These are phyloP conservation scores for Phaffia rhodozyma DNA, from an alignment of 1,284 basidiomycete species.

Conservation along the genomic window DNA sequence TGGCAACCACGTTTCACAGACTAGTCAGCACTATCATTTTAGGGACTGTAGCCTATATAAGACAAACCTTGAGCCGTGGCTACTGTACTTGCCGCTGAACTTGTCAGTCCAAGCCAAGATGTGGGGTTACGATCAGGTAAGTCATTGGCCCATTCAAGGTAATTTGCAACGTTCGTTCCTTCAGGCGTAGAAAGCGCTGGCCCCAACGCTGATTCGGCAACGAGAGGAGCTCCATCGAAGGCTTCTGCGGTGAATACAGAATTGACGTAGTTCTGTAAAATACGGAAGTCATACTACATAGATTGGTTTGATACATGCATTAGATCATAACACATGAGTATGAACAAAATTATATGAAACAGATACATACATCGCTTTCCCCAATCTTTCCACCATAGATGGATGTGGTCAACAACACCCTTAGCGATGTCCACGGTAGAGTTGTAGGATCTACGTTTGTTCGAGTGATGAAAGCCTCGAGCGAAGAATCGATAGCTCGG, in stretches of 20 bases:
- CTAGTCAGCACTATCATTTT: not conserved
- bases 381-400: slow-evolving; percentile 72
- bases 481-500: slow-evolving; percentile 80
- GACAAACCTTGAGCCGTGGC: slow-evolving; percentile 71
- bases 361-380: slow-evolving; percentile 14
- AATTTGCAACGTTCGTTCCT: slow-evolving; percentile 79
- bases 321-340: not conserved
- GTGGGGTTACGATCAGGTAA: slow-evolving; percentile 85
- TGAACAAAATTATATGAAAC: not conserved
- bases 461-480: slow-evolving; percentile 61
- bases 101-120: slow-evolving; percentile 80
- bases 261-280: slow-evolving; percentile 84
- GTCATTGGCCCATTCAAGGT: slow-evolving; percentile 71
- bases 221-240: slow-evolving; percentile 47
- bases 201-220: slow-evolving; percentile 76
- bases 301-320: slow-evolving; percentile 42
- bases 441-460: slow-evolving; percentile 78
- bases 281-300: slow-evolving; percentile 82
- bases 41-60: not conserved
- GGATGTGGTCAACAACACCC: slow-evolving; percentile 82
- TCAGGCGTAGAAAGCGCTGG: slow-evolving; percentile 66
- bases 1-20: not conserved
- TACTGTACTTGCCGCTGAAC: slow-evolving; percentile 79
- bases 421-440: slow-evolving; percentile 86
- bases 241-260: slow-evolving; percentile 70